phyloP scores from a whole-genome alignment of 148 eudicot genomes.

The Silene uniflora region DNA sequence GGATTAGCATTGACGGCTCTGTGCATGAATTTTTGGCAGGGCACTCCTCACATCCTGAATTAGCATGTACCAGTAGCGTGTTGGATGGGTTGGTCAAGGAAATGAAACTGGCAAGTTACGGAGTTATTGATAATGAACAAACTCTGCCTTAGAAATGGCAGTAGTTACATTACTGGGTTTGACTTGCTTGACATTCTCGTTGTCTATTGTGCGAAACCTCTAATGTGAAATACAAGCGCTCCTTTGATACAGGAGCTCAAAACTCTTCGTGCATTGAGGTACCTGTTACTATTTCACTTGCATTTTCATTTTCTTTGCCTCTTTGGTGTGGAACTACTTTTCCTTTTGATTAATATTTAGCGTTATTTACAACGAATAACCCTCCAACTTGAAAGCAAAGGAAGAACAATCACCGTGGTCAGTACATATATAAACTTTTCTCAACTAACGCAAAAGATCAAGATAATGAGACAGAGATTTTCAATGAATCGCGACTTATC shows the following conservation, averaged over 20 bases:
- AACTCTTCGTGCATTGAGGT: constrained; percentile 6
- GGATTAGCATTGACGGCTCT: constrained; percentile 52
- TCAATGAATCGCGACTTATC: no score
- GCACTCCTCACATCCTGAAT: constrained; percentile 38
- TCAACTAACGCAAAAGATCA: no score
- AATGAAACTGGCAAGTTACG: constrained; percentile 43
- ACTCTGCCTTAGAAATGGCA: background rate
- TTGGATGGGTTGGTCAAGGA: constrained; percentile 48
- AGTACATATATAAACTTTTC: background rate
- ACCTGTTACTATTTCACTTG: background rate
- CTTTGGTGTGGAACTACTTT: no score
- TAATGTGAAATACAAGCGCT: constrained; percentile 1
- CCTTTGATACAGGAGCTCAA: background rate
- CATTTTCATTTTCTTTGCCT: background rate
- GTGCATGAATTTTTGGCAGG: constrained; percentile 73
- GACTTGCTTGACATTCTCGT: constrained; percentile 4
- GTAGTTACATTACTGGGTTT: background rate
- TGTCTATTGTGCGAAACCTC: background rate
- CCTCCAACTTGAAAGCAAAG: background rate
- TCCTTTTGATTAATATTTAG: no score
- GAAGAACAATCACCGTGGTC: background rate
- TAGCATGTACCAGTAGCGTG: constrained; percentile 25
- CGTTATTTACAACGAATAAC: background rate
- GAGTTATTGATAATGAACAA: background rate
- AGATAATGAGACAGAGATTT: no score